Evolutionary conservation across 2,329 filamentous ascomycete genomes (phyloP), one percentile per base, ranked within the genome.

Genomic region (Calonectria multiphialidica): DNA sequence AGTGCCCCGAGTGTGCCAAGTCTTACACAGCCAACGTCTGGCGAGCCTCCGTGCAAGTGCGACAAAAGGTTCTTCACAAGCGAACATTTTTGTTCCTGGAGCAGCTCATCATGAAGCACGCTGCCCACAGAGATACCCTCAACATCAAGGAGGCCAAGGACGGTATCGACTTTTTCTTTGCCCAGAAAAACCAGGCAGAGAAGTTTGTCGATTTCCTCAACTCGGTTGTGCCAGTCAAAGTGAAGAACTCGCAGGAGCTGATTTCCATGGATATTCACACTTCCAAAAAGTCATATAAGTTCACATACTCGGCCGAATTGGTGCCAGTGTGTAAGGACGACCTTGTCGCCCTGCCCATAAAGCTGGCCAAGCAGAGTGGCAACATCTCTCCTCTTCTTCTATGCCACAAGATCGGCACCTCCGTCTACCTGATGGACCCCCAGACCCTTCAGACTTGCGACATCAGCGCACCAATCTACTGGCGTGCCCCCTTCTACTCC

Each of bases 61-160:
- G 97, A 74, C 97, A 99, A 83, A 98, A 98, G 86, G 97, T 99
- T 45, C 91, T 94, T 6, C 97, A 99, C 87, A 99, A 98, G 91
- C 90, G 97, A 79, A 90, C 89, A 1, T 90, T 91, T 77, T 79
- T 91, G 55, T 89, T 88, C 81, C 91, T 98, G 42, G 97, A 98
- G 84, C 96, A 99, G 87, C 89, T 98, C 69, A 98, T 99, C 78
- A 88, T 99, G 78, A 98, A 98, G 88, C 95, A 98, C 83, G 91
- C 91, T 68, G 97, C 96, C 5, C 96, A 98, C 83, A 91, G 92
- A 76, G 96, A 99, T 78, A 97, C 96, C 1, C 96, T 98, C 85
- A 99, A 98, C 83, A 99, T 99, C 86, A 98, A 97, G 83, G 97
- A 99, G 85, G 94, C 95, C 33, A 96, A 96, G 84, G 95, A 98